A percentile compares a stretch with the other conserved stretches of the same genome.
phyloP scores from a whole-genome alignment of 495 filamentous ascomycete genomes.

The Neurospora africana region DNA sequence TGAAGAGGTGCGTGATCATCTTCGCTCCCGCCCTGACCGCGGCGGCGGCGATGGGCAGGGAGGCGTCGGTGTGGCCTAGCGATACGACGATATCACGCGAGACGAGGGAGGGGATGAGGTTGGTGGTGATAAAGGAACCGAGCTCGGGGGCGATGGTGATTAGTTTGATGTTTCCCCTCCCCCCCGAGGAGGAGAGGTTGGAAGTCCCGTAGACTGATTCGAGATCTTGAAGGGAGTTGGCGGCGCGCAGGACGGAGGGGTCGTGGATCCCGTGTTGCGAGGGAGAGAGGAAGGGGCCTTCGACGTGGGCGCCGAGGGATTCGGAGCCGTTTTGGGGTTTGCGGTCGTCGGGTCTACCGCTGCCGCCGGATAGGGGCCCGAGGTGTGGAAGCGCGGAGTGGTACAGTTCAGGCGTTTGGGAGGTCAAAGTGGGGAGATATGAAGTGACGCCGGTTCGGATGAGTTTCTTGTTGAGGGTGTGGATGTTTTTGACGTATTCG shows the following conservation, averaged over 20 bases:
- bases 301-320: slow-evolving; percentile 72
- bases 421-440: slow-evolving; percentile 71
- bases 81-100: slow-evolving; percentile 55
- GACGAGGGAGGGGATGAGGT: slow-evolving; percentile 49
- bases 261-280: slow-evolving; percentile 66
- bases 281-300: slow-evolving; percentile 72
- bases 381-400: slow-evolving; percentile 62
- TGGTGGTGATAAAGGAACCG: slow-evolving; percentile 48
- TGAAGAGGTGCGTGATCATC: slow-evolving; percentile 86
- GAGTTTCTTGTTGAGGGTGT: slow-evolving; percentile 55
- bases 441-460: slow-evolving; percentile 71
- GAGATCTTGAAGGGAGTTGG: slow-evolving; percentile 46
- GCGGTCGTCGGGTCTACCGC: slow-evolving; percentile 14
- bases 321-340: slow-evolving; percentile 55
- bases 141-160: slow-evolving; percentile 76
- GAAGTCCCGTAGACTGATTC: slow-evolving; percentile 56
- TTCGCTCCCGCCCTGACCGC: slow-evolving; percentile 61
- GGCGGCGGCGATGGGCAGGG: slow-evolving; percentile 58
- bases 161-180: slow-evolving; percentile 44
- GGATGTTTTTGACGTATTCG: slow-evolving; percentile 55
- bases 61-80: slow-evolving; percentile 74
- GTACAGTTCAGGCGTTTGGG: slow-evolving; percentile 59
- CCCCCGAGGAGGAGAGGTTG: slow-evolving; percentile 38
- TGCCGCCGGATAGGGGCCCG: slow-evolving; percentile 32
- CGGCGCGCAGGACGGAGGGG: slow-evolving; percentile 47